A percentile compares a stretch with the other conserved stretches of the same genome.
These are phyloP conservation scores for Lasiodiplodia hormozganensis DNA, from an alignment of 2,329 filamentous ascomycete genomes.

Conservation along the genomic window DNA sequence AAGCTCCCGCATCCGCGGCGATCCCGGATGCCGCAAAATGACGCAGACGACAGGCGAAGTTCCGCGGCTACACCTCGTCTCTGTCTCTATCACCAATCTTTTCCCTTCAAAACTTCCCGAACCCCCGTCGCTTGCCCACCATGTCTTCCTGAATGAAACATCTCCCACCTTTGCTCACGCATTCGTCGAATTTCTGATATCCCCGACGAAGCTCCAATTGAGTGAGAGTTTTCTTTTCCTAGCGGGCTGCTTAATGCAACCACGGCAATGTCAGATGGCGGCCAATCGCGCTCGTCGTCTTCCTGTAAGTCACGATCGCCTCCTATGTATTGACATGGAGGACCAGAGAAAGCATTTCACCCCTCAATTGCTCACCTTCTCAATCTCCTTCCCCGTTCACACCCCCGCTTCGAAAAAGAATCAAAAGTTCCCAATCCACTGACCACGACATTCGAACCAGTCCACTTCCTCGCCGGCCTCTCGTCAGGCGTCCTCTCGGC, in stretches of 20 bases:
- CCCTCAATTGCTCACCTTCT: background rate
- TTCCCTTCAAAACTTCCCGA: background rate
- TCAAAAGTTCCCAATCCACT: background rate
- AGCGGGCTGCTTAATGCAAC: conserved; percentile 34
- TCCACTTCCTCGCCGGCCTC: conserved; percentile 89
- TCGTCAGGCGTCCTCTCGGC: conserved; percentile 87
- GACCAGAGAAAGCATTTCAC: background rate
- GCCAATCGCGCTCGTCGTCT: conserved; percentile 57
- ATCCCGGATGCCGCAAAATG: conserved; percentile 23
- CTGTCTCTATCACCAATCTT: background rate
- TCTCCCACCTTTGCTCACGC: background rate
- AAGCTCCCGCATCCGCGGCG: conserved; percentile 13
- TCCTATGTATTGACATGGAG: background rate
- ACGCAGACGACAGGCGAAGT: conserved; percentile 28
- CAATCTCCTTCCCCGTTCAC: background rate
- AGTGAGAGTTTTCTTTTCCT: background rate
- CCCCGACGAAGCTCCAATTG: background rate
- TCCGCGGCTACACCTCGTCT: conserved; percentile 3
- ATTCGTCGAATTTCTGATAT: background rate
- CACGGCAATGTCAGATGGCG: conserved; percentile 60
- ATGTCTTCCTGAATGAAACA: conserved; percentile 17
- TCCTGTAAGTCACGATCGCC: conserved; percentile 49
- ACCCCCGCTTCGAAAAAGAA: background rate
- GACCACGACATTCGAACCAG: conserved; percentile 32
- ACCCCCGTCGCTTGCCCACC: background rate